Conservation (phyloP, 129 eudicot species). For the Mikania micrantha region DNA sequence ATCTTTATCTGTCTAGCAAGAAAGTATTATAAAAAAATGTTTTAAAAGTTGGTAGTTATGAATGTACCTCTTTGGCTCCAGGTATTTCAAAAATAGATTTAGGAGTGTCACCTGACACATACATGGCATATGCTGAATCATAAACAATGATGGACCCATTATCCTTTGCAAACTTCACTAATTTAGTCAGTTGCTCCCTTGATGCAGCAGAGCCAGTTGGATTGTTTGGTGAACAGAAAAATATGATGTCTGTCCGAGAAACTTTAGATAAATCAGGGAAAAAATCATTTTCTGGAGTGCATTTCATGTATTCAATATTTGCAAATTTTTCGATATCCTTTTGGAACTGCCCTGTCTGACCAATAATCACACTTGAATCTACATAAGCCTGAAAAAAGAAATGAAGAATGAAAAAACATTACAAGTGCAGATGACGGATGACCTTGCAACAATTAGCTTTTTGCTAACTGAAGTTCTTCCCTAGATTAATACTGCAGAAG, state of each 20-base stretch:
- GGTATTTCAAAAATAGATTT: constrained; percentile 90
- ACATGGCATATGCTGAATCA: constrained; percentile 95
- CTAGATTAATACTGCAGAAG: not conserved
- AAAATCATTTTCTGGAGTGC: constrained; percentile 90
- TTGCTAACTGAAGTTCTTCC: not conserved
- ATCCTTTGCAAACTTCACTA: constrained; percentile 81
- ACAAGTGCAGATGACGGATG: not conserved
- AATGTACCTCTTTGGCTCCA: constrained; percentile 82
- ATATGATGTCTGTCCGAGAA: constrained; percentile 78
- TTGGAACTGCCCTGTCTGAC: constrained; percentile 80
- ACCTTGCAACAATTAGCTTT: not conserved
- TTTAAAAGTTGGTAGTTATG: not conserved
- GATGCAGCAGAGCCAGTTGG: constrained; percentile 97
- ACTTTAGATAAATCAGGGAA: constrained; percentile 82
- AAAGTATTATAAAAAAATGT: not conserved
- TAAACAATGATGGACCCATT: constrained; percentile 88
- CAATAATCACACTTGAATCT: constrained; percentile 93
- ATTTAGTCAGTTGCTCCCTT: constrained; percentile 69
- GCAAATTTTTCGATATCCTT: constrained; percentile 58
- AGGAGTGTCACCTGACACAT: constrained; percentile 79
- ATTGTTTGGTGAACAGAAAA: constrained; percentile 94
- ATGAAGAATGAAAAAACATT: not conserved
- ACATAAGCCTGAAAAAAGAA: constrained; percentile 70
- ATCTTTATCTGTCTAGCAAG: not conserved
- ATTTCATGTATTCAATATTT: constrained; percentile 83